Base-by-base conservation (phyloP, 768 basidiomycete genomes). In the Auriculariales sp. region DNA sequence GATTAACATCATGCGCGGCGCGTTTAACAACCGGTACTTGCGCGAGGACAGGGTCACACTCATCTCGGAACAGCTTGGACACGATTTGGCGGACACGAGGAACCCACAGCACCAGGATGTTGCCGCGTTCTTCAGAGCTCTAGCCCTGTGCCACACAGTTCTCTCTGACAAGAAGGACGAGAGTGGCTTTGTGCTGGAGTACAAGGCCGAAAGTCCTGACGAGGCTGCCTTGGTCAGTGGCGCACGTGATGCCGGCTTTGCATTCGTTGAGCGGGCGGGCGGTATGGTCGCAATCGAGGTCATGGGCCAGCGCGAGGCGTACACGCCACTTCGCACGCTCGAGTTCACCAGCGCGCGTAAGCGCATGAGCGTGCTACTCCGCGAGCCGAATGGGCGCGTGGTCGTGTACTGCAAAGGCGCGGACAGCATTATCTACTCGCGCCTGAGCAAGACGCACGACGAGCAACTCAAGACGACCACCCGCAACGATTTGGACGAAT, bases 121-220 rank as follows among this genome's bases (percentile, higher is more conserved):
- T 52, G 71, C 82, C 51, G 78, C 80, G 5, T 97, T 98, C 69
- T 97, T 94, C 71, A 80, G 88, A n/a, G 90, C 90, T 0, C 71
- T 98, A n/a, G 86, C 92, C 0, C 61, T 98, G 15, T 98, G 94
- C 59, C 94, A 98, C 61, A 84, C 79, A 14, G 94, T 95, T 36
- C 74, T 97, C 10, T 73, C 90, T 0, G 91, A 94, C 55, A 73
- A 69, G 48, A 76, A 84, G 0, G 80, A 85, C 28, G 74, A 78
- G 1, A 61, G 71, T 49, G 66, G 66, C 22, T 64, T 78, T 3
- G 61, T 68, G 7, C 60, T 94, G 49, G 77, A 83, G 52, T 98
- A 97, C 71, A 98, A 97, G 66, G 94, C 94, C 3, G 93, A 99
- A 66, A 88, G 84, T 3, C 93, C 91, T 0, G 92, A 97, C 59